Evolutionary conservation across 371 early-diverging fungal genomes (phyloP).

Genomic region (Neoconidiobolus thromboides): DNA sequence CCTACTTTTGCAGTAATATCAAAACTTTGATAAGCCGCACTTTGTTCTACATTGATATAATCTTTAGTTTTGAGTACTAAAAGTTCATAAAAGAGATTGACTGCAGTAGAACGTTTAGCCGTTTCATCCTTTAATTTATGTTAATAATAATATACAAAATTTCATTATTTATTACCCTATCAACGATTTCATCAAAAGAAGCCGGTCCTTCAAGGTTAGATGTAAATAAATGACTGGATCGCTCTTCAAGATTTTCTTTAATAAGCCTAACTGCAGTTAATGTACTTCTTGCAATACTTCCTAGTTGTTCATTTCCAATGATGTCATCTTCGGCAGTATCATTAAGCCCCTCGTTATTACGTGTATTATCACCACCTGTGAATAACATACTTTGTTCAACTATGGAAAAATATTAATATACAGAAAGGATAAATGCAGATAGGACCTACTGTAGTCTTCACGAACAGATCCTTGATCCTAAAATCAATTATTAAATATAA

Average conservation of each 20-base stretch:
- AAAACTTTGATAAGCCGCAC: slow-evolving; percentile 27
- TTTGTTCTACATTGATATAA: slow-evolving; percentile 64
- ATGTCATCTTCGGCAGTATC: no score
- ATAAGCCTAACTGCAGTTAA: not conserved
- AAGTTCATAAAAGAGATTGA: slow-evolving; percentile 75
- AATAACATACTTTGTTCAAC: no score
- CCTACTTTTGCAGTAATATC: not conserved
- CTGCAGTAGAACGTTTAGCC: slow-evolving; percentile 39
- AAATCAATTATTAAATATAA: no score
- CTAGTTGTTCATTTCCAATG: no score
- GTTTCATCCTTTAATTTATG: not conserved
- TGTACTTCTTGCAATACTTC: not conserved
- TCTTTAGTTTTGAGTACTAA: slow-evolving; percentile 74
- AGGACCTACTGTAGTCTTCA: no score
- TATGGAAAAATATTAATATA: no score
- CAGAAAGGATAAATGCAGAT: no score
- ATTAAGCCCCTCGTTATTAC: no score
- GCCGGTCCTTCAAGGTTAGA: not conserved
- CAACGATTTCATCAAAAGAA: not conserved
- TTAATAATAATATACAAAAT: no score
- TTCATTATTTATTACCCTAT: no score
- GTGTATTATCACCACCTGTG: no score
- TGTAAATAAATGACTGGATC: not conserved
- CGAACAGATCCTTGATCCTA: no score
- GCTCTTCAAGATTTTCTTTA: not conserved